Percentiles rank a stretch among this genome's conserved stretches.
phyloP scores from a whole-genome alignment of 305 asterid species.

The Salvia sclarea region DNA sequence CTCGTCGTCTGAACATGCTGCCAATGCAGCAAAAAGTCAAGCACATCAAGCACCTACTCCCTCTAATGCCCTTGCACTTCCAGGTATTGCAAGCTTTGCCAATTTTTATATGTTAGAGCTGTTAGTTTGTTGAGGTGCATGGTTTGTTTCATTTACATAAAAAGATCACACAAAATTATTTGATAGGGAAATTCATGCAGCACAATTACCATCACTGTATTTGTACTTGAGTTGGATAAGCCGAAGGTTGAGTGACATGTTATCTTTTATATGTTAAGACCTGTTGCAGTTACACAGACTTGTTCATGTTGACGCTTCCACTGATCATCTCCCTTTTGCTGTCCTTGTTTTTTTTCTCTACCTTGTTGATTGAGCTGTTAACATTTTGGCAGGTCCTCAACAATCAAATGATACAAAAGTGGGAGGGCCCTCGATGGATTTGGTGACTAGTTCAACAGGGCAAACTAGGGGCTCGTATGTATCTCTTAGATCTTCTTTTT shows the following conservation, averaged over 20 bases:
- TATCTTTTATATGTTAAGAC: slow-evolving; percentile 2
- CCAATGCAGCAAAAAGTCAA: slow-evolving; percentile 50
- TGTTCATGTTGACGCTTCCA: slow-evolving; percentile 3
- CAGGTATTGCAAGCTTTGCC: slow-evolving; percentile 52
- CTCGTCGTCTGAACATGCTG: slow-evolving; percentile 36
- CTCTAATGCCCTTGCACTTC: slow-evolving; percentile 73
- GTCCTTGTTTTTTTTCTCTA: not conserved
- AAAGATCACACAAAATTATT: not conserved
- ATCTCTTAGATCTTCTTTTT: slow-evolving; percentile 19
- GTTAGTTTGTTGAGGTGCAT: slow-evolving; percentile 16
- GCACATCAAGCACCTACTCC: slow-evolving; percentile 49
- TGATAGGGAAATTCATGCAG: slow-evolving; percentile 13
- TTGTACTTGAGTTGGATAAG: slow-evolving; percentile 19
- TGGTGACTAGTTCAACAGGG: slow-evolving; percentile 62
- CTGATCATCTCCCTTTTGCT: not conserved
- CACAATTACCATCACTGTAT: slow-evolving; percentile 1
- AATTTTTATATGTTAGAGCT: not conserved
- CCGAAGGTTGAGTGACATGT: slow-evolving; percentile 10
- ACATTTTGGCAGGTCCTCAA: slow-evolving; percentile 70
- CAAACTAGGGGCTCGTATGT: slow-evolving; percentile 62
- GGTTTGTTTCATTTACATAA: not conserved
- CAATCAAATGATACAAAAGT: slow-evolving; percentile 48
- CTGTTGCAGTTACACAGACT: not conserved
- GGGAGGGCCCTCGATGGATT: slow-evolving; percentile 50
- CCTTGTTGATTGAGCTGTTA: slow-evolving; percentile 29